A percentile compares a stretch with the other conserved stretches of the same genome.
These are phyloP conservation scores for Blastocystis sp. DNA, from an alignment of 352 stramenopile genomes.

Conservation along the genomic window DNA sequence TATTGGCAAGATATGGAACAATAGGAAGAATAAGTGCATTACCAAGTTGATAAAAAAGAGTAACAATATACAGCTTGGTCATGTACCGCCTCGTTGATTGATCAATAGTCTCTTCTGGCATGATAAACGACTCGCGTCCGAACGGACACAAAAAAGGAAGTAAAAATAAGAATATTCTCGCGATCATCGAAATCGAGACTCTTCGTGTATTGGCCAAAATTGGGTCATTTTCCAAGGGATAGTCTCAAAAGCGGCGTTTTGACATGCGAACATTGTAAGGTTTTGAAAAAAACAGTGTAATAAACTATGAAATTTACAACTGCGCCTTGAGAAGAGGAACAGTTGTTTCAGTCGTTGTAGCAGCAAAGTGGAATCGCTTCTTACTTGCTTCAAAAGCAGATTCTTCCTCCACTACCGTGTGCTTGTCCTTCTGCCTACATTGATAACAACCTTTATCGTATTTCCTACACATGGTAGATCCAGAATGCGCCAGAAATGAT, in stretches of 20 bases:
- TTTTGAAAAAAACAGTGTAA: not conserved
- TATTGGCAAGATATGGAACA: constrained; percentile 43
- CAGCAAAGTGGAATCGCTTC: constrained; percentile 60
- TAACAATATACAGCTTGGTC: constrained; percentile 29
- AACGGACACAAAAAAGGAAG: not conserved
- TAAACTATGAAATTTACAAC: constrained; percentile 16
- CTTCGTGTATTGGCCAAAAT: not conserved
- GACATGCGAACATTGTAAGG: not conserved
- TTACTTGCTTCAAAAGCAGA: constrained; percentile 55
- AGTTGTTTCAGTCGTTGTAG: not conserved
- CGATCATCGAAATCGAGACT: too few species aligned
- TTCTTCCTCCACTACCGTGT: not conserved
- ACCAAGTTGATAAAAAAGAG: constrained; percentile 28
- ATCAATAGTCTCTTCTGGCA: constrained; percentile 1
- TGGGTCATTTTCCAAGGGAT: not conserved
- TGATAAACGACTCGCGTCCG: not conserved
- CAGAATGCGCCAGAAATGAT: constrained; percentile 42
- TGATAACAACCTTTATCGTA: not conserved
- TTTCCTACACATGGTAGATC: constrained; percentile 47
- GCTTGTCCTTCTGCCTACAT: constrained; percentile 48
- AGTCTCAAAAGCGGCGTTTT: not conserved
- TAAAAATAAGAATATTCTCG: not conserved
- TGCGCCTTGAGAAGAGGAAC: constrained; percentile 55
- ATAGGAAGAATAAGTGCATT: constrained; percentile 49
- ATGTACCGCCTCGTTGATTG: constrained; percentile 4